Percentiles rank a stretch among this genome's conserved stretches.
Conservation (phyloP, 441 rosid genomes). For the Francoa sonchifolia region DNA sequence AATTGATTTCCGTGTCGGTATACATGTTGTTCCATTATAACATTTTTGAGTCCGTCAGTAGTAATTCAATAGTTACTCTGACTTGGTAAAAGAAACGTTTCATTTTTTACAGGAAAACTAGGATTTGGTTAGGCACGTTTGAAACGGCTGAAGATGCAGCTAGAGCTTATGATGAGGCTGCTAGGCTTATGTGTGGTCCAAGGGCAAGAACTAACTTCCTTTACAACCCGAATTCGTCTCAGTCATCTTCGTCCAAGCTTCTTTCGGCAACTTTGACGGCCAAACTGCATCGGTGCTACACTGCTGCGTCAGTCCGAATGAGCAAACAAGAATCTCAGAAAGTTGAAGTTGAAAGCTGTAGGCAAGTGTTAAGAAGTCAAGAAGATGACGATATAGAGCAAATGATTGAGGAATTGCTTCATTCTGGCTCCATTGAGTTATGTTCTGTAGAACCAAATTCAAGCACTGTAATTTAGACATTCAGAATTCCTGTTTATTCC, state of each 20-base stretch:
- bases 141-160: conserved; percentile 98
- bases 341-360: conserved; percentile 1
- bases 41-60: no score
- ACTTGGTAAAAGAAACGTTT: conserved; percentile 15
- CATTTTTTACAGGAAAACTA: conserved; percentile 68
- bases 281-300: conserved; percentile 74
- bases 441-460: no score
- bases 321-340: conserved; percentile 22
- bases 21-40: no score
- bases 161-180: conserved; percentile 88
- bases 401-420: conserved; percentile 88
- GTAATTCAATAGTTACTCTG: no score
- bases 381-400: conserved; percentile 86
- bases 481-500: no score
- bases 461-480: no score
- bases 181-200: conserved; percentile 89
- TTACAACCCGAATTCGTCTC: conserved; percentile 59
- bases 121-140: conserved; percentile 94
- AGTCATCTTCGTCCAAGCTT: conserved; percentile 65
- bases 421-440: conserved; percentile 67
- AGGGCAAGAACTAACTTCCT: conserved; percentile 89
- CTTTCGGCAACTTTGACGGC: conserved; percentile 87
- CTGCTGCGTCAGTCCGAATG: conserved; percentile 83
- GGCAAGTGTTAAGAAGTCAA: conserved; percentile 21
- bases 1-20: no score